Base-by-base conservation (phyloP, 352 stramenopile species). In the Aphanomyces astaci region DNA sequence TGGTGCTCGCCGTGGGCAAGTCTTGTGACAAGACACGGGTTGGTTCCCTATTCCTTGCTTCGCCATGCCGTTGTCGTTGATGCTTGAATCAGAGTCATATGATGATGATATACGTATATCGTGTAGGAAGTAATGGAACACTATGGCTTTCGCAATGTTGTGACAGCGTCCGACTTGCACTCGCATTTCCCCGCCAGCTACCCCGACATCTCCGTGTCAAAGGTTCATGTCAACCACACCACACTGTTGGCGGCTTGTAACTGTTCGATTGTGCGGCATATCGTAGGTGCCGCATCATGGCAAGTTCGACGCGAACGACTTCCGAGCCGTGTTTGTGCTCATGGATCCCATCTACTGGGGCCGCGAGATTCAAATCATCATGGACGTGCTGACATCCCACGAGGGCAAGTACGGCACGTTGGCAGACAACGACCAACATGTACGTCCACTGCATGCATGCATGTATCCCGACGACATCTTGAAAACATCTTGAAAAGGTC, bases 101-200 rank as follows among this genome's bases (percentile, higher is more conserved):
- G n/a, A n/a, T n/a, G n/a, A n/a, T n/a, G n/a, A n/a, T 53, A 4
- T 9, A 53, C 45, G 9, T 22, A 22, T 17, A 27, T 11, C 63
- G 51, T 91, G 13, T 62, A 76, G 52, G 71, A 66, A 11, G 77
- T 91, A 49, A 89, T 93, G 83, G 72, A 75, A 40, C 80, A 78
- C 68, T 94, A 94, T 71, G 84, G 84, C 68, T 94, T 94, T 72
- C 80, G 87, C 51, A 88, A 92, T 73, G 82, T 92, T 19, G 76
- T 94, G 40, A 94, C 86, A 0, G 83, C 86, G 30, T 81, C 80
- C 30, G 78, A 94, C 55, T 64, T 92, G 33, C 86, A 94, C 67
- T 76, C 73, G 33, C 77, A 92, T 69, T 94, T 91, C 72, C 86
- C 86, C 22, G 73, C 68, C 28, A 88, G 91, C 79, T 94, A 94